These are phyloP conservation scores for Athelia sp. DNA, from an alignment of 1,284 basidiomycete species.

Conservation along the genomic window DNA sequence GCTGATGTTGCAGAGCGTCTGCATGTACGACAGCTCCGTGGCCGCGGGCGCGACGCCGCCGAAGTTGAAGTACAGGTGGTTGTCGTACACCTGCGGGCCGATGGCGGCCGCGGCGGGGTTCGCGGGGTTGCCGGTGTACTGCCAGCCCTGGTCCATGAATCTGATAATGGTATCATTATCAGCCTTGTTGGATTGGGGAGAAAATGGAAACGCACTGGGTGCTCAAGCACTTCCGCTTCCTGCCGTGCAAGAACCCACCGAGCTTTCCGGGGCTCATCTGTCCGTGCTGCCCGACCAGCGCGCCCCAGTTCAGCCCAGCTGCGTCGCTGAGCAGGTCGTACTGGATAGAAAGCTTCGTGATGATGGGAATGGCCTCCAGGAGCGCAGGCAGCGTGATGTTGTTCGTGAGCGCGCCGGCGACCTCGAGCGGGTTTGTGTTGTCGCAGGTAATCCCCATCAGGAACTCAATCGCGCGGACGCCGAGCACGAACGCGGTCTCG, in stretches of 20 bases:
- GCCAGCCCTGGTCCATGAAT: slow-evolving; percentile 79
- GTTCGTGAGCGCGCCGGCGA: background rate
- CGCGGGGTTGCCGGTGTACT: slow-evolving; percentile 49
- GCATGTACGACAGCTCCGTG: background rate
- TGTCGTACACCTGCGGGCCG: slow-evolving; percentile 72
- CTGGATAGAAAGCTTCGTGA: background rate
- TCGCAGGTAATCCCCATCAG: slow-evolving; percentile 44
- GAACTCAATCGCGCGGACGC: slow-evolving; percentile 59
- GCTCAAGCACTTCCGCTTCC: background rate
- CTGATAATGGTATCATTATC: no score
- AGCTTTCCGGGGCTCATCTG: background rate
- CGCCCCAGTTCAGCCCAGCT: background rate
- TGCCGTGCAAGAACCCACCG: background rate
- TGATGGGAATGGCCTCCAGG: background rate
- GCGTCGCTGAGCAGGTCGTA: background rate
- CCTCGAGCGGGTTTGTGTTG: background rate
- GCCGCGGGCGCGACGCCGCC: background rate
- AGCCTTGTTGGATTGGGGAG: no score
- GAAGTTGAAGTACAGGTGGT: slow-evolving; percentile 44
- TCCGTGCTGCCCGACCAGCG: background rate
- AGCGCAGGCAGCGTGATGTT: background rate
- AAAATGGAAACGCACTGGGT: slow-evolving; percentile 8
- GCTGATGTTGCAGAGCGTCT: slow-evolving; percentile 22
- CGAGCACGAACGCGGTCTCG: slow-evolving; percentile 65
- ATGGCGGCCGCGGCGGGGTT: slow-evolving; percentile 65